Base-by-base conservation (phyloP, 371 early-diverging fungal genomes). In the Capillidium rhysosporum region DNA sequence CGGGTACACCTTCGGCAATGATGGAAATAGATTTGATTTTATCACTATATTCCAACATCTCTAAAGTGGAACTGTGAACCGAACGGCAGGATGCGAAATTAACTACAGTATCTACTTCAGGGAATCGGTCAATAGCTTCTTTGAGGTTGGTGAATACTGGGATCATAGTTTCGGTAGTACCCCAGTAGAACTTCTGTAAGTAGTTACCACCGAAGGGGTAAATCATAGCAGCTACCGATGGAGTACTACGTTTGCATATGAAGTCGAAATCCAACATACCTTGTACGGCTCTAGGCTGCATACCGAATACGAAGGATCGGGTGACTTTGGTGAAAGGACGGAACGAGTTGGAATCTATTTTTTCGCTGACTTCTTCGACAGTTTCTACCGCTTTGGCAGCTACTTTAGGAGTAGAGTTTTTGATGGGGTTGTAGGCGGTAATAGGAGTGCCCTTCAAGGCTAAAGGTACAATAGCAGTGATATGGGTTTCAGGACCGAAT, bases 201-300 rank as follows among this genome's bases (percentile, higher is more conserved):
- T 94, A 92, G 63, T 86, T 84, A 26, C 95, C 95, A 57, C 97
- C 93, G 69, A 96, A 96, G 56, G 97, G 94, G 70, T 96, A 96
- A 61, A 96, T 86, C 92, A 96, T 94, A 60, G 90, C 90, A 16
- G 94, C 93, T 25, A 96, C 97, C n/a, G 90, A 89, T n/a, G 97
- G 95, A 43, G 75, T 64, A n/a, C 68, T 60, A 57, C 97, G 86
- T 73, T 89, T 82, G 80, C 97, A 96, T 76, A 96, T 96, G 53
- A 80, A 92, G 67, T 96, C 97, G 75, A 93, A 96, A 72, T 96
- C 97, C 24, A 96, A 76, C 97, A 96, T 96, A 60, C 97, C 97
- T 70, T 96, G 97, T 26, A 96, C 92, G 28, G 95, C 97, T 61
- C 92, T 87, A 43, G 94, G 94, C 70, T 96, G 97, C 95, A 96